Conservation (phyloP, 106 monocot species). For the Alisma plantagoaquatica region DNA sequence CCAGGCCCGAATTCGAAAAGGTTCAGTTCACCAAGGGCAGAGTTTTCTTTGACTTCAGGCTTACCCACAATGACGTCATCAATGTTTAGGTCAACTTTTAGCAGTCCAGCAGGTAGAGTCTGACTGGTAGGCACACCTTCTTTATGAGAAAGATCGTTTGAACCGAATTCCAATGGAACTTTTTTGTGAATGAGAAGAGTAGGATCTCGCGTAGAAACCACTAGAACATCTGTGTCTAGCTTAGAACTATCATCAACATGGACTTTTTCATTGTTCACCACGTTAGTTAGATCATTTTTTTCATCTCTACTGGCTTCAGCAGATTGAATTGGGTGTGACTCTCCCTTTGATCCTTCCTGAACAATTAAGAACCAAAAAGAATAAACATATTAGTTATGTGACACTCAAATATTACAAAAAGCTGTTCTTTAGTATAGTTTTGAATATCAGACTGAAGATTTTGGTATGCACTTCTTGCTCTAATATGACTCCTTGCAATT, state of each 20-base stretch:
- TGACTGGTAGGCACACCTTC: conserved; percentile 14
- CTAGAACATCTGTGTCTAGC: conserved; percentile 6
- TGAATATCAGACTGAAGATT: no score
- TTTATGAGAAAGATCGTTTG: conserved; percentile 2
- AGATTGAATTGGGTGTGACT: conserved; percentile 15
- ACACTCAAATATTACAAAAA: no score
- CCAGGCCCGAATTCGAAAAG: conserved; percentile 65
- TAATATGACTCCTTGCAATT: no score
- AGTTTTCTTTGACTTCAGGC: conserved; percentile 23
- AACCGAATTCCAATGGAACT: conserved; percentile 22
- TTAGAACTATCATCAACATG: neutral
- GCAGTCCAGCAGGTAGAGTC: conserved; percentile 9
- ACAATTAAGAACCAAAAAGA: neutral
- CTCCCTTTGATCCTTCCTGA: conserved; percentile 44
- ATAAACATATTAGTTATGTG: no score
- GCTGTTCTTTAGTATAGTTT: no score
- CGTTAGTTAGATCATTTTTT: no score
- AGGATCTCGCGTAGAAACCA: conserved; percentile 51
- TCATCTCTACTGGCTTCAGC: conserved; percentile 24
- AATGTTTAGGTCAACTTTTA: conserved; percentile 7
- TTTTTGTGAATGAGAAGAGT: conserved; percentile 67
- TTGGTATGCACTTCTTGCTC: no score
- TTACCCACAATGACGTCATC: conserved; percentile 9
- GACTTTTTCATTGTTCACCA: no score
- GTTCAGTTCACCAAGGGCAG: conserved; percentile 37